Evolutionary conservation across 2,329 filamentous ascomycete species (phyloP).

Genomic region (Nemania diffusa): DNA sequence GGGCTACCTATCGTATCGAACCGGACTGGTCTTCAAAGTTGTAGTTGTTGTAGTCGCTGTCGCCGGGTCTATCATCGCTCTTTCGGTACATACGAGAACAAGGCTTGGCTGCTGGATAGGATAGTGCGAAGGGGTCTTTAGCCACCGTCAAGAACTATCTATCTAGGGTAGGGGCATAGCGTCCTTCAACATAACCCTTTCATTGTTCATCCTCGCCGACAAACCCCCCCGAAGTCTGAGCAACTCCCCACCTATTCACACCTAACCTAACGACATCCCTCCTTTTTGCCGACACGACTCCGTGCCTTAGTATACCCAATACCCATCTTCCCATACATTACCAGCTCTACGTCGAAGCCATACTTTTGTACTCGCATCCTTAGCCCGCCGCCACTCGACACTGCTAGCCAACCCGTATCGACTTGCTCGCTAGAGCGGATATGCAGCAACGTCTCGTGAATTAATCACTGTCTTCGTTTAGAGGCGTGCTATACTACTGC

Average conservation of each 20-base stretch:
- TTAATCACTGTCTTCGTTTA: slow-evolving; percentile 31
- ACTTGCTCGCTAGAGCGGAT: slow-evolving; percentile 20
- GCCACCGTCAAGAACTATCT: slow-evolving; percentile 16
- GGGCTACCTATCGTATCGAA: slow-evolving; percentile 2
- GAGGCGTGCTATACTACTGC: slow-evolving; percentile 15
- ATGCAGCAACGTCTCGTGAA: slow-evolving; percentile 23
- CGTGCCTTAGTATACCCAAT: slow-evolving; percentile 2
- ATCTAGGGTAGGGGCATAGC: slow-evolving; percentile 1
- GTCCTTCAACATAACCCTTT: neutral
- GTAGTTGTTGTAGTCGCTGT: neutral
- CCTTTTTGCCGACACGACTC: slow-evolving; percentile 20
- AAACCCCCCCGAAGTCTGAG: slow-evolving; percentile 11
- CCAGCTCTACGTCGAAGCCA: slow-evolving; percentile 2
- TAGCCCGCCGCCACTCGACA: slow-evolving; percentile 3
- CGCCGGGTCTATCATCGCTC: slow-evolving; percentile 3
- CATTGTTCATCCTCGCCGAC: slow-evolving; percentile 1
- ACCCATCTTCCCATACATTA: too few relatives aligned
- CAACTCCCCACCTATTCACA: slow-evolving; percentile 16
- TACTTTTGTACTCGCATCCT: neutral
- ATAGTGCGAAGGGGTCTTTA: slow-evolving; percentile 7
- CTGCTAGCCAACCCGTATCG: slow-evolving; percentile 7
- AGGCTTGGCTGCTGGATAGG: slow-evolving; percentile 8
- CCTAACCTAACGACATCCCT: slow-evolving; percentile 18
- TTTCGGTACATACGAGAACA: slow-evolving; percentile 16
- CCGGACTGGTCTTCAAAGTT: slow-evolving; percentile 9